Base-by-base conservation (phyloP, 805 yeast species). In the Blastobotrys terrestris region DNA sequence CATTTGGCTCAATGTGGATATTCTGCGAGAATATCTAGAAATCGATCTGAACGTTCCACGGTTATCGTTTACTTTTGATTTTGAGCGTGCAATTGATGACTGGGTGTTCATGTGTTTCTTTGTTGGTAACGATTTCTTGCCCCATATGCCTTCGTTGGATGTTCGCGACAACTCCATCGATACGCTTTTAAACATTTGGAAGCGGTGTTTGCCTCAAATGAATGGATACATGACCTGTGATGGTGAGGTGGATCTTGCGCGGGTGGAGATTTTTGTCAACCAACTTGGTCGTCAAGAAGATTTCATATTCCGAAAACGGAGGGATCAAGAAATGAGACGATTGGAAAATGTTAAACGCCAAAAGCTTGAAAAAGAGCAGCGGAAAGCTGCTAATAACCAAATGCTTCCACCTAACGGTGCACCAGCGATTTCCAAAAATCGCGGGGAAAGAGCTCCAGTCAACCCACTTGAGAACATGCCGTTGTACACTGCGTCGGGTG, bases 31-130 rank as follows among this genome's bases (percentile, higher is more conserved):
- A 65, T 94, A 94, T 63, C 74, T 94, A 53, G 87, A 83, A 51
- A 80, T 86, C 13, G 99, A 94, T 69, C 75, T 94, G 48, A 75
- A 74, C 53, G 80, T 86, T 26, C 87, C 90, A 2, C 76, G 83
- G 41, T 64, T 85, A 16, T 78, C 88, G 1, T 84, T 87, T 63
- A 77, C 81, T 18, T 90, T 85, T 70, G 97, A 94, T 66, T 68
- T 91, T 51, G 99, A 94, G 71, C 77, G 99, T 54, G 97, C 98
- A 1, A 84, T 94, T 56, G 99, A 94, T 66, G 99, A 94, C 70
- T 94, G 99, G 99, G 89, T 94, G 14, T 94, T 94, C 60, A 85
- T 94, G 91, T 92, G 98, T 77, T 94, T 94, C 74, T 94, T 94
- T 66, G 95, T 92, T 58, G 99, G 99, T 69, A 94, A 94, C 66